A percentile compares a stretch with the other conserved stretches of the same genome.
These are phyloP conservation scores for Diaporthe ampelina DNA, from an alignment of 2,329 filamentous ascomycete species.

Conservation along the genomic window DNA sequence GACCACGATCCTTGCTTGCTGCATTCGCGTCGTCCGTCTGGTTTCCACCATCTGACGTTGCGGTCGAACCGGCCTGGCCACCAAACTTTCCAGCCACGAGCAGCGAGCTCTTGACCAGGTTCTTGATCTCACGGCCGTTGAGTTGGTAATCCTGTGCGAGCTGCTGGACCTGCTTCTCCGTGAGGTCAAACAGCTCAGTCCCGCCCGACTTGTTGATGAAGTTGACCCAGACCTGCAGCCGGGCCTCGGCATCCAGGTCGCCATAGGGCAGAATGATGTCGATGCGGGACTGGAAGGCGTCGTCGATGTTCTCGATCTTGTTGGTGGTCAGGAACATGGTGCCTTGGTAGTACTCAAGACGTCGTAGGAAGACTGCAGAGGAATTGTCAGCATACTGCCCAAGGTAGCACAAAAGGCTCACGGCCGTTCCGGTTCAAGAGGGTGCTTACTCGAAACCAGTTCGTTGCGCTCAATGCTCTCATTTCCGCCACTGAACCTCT, in stretches of 20 bases:
- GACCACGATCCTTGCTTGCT: not conserved
- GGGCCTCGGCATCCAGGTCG: conserved; percentile 47
- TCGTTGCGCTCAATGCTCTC: conserved; percentile 53
- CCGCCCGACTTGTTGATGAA: conserved; percentile 50
- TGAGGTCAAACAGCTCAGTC: conserved; percentile 48
- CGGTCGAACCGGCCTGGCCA: no score
- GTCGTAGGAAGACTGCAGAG: conserved; percentile 48
- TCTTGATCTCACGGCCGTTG: conserved; percentile 67
- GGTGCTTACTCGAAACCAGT: conserved; percentile 49
- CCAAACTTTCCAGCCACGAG: conserved; percentile 13
- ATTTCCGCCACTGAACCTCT: conserved; percentile 48
- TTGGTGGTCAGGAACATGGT: conserved; percentile 56
- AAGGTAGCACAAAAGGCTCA: not conserved
- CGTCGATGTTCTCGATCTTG: conserved; percentile 52
- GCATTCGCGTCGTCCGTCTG: not conserved
- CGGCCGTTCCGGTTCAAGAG: not conserved
- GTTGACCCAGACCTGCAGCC: conserved; percentile 54
- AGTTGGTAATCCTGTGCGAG: conserved; percentile 55
- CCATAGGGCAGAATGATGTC: conserved; percentile 51
- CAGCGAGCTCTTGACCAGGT: conserved; percentile 55
- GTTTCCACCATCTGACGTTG: no score
- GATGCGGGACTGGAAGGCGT: conserved; percentile 54
- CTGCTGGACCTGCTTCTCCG: conserved; percentile 49
- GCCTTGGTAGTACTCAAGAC: conserved; percentile 54
- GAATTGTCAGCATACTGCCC: not conserved